Conservation (phyloP, 2,329 filamentous ascomycete species). For the Talaromyces sp. region DNA sequence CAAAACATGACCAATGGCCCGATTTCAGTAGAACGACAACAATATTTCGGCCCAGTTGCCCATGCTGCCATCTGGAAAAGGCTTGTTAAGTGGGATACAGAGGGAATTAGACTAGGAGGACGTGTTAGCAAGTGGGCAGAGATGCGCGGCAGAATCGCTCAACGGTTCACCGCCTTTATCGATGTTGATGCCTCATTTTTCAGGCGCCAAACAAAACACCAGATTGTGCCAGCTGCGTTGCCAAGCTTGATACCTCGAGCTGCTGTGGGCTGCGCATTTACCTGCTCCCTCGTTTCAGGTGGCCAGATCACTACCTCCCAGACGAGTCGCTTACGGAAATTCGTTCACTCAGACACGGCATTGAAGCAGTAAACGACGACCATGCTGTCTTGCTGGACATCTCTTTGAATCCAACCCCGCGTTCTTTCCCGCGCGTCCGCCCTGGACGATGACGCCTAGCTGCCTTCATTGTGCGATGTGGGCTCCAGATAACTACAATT, state of each 20-base stretch:
- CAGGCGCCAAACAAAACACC: not conserved
- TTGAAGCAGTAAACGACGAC: not conserved
- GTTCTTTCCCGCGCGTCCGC: constrained; percentile 14
- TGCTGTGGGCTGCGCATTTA: not conserved
- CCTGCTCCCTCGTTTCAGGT: not conserved
- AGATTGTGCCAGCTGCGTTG: not conserved
- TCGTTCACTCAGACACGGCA: not conserved
- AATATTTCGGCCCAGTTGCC: too few relatives aligned
- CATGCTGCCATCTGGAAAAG: too few relatives aligned
- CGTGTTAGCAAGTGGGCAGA: too few relatives aligned
- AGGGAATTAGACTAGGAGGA: not conserved
- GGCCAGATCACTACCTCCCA: not conserved
- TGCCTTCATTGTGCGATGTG: constrained; percentile 10
- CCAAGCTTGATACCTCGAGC: constrained; percentile 9
- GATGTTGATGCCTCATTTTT: not conserved
- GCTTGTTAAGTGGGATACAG: not conserved
- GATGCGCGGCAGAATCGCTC: not conserved
- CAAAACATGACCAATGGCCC: not conserved
- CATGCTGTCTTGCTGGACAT: constrained; percentile 12
- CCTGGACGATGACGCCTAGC: constrained; percentile 15
- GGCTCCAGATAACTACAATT: not conserved
- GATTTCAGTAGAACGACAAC: not conserved
- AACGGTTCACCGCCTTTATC: not conserved
- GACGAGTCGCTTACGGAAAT: not conserved
- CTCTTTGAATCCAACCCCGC: constrained; percentile 11